phyloP scores from a whole-genome alignment of 2,329 filamentous ascomycete species.

The Pseudogymnoascus sp. region DNA sequence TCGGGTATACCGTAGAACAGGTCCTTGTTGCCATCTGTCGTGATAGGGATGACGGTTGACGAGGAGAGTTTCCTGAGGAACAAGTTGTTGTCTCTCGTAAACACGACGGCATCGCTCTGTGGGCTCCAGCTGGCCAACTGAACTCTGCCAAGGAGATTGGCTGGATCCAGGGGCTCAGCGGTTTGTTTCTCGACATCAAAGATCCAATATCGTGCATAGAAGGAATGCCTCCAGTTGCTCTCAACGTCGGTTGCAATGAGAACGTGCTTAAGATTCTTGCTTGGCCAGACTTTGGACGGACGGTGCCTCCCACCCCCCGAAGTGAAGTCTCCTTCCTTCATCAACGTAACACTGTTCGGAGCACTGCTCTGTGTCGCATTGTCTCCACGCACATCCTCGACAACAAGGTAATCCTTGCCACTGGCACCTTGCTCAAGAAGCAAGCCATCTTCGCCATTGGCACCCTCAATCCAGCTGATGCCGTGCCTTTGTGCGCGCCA shows the following conservation, averaged over 20 bases:
- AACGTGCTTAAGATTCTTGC: constrained; percentile 76
- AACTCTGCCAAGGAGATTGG: constrained; percentile 53
- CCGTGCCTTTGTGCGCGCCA: constrained; percentile 57
- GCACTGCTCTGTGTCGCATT: constrained; percentile 35
- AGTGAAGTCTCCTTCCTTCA: constrained; percentile 58
- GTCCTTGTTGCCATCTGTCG: constrained; percentile 75
- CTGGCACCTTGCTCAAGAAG: constrained; percentile 62
- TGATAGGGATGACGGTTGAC: constrained; percentile 49
- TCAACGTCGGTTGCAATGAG: constrained; percentile 65
- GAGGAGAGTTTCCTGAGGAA: constrained; percentile 61
- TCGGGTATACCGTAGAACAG: constrained; percentile 95
- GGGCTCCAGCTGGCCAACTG: constrained; percentile 90
- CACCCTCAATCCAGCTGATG: constrained; percentile 69
- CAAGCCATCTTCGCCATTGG: constrained; percentile 72
- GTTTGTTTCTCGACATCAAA: constrained; percentile 78
- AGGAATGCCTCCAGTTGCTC: constrained; percentile 86
- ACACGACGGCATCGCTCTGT: constrained; percentile 76
- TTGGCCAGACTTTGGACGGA: constrained; percentile 63
- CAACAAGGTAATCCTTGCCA: constrained; percentile 68
- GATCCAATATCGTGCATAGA: constrained; percentile 79
- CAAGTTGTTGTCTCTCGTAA: constrained; percentile 83
- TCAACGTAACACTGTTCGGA: constrained; percentile 57
- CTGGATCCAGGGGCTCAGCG: constrained; percentile 68
- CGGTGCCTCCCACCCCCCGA: constrained; percentile 46
- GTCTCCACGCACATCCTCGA: constrained; percentile 70